These are phyloP conservation scores for Fusarium decemcellulare DNA, from an alignment of 2,329 filamentous ascomycete species.

Conservation along the genomic window DNA sequence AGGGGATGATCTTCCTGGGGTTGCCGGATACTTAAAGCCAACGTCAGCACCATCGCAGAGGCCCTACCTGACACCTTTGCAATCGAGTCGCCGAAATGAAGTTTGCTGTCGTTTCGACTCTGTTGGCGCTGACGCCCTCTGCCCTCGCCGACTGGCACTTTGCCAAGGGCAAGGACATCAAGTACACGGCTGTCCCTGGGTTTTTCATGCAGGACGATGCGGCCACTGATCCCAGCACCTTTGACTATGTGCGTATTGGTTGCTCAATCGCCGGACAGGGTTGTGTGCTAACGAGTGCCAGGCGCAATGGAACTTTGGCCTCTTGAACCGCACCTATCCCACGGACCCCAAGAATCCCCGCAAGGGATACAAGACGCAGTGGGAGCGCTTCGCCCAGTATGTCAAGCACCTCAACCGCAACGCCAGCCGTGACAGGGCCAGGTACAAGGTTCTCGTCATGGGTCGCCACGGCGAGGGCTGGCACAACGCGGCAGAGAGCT, in stretches of 20 bases:
- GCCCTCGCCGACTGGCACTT: slow-evolving; percentile 51
- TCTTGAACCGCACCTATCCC: slow-evolving; percentile 74
- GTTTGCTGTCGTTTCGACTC: slow-evolving; percentile 46
- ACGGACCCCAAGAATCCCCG: slow-evolving; percentile 61
- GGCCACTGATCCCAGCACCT: slow-evolving; percentile 67
- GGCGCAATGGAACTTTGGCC: slow-evolving; percentile 74
- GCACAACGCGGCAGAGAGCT: slow-evolving; percentile 74
- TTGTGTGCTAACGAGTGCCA: slow-evolving; percentile 46
- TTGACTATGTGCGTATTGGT: slow-evolving; percentile 71
- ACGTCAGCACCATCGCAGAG: not conserved
- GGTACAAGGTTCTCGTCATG: slow-evolving; percentile 78
- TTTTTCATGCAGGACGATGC: slow-evolving; percentile 76
- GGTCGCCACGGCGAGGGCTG: slow-evolving; percentile 79
- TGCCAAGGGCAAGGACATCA: slow-evolving; percentile 60
- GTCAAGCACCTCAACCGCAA: slow-evolving; percentile 67
- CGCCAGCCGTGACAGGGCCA: slow-evolving; percentile 57
- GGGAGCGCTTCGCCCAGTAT: slow-evolving; percentile 74
- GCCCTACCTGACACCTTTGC: not conserved
- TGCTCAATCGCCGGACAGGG: too few species aligned
- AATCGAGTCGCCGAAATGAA: slow-evolving; percentile 48
- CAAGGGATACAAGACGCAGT: slow-evolving; percentile 66
- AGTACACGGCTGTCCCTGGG: slow-evolving; percentile 72
- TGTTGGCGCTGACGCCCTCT: slow-evolving; percentile 48
- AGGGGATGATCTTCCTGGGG: not conserved
- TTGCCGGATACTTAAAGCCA: slow-evolving; percentile 25